These are phyloP conservation scores for Pinus albicaulis DNA, from an alignment of 75 land plant genomes.

Conservation along the genomic window DNA sequence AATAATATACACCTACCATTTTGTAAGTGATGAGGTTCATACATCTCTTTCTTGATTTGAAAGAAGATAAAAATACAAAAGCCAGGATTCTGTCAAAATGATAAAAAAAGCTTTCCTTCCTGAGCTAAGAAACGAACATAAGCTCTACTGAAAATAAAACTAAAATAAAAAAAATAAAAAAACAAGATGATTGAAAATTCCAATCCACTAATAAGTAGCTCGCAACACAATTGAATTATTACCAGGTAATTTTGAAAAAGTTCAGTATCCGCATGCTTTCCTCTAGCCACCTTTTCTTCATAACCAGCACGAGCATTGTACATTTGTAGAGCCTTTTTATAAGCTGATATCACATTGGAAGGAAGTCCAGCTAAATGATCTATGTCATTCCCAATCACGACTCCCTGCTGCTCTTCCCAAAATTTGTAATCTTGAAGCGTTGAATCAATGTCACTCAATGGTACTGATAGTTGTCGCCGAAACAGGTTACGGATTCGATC, in stretches of 20 bases:
- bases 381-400: conserved; percentile 30
- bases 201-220: neutral
- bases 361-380: conserved; percentile 57
- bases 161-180: neutral
- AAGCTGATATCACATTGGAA: conserved; percentile 53
- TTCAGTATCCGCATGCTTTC: conserved; percentile 57
- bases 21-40: neutral
- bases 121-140: neutral
- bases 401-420: conserved; percentile 87
- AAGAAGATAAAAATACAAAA: neutral
- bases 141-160: neutral
- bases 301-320: conserved; percentile 51
- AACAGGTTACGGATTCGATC: conserved; percentile 67
- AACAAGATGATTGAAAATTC: neutral
- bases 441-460: conserved; percentile 41
- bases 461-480: conserved; percentile 81
- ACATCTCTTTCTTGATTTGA: neutral
- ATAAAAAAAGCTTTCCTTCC: neutral
- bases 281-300: conserved; percentile 62
- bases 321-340: conserved; percentile 74
- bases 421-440: conserved; percentile 67
- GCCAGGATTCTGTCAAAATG: neutral
- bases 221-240: neutral
- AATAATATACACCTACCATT: neutral
- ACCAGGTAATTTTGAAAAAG: conserved; percentile 84